phyloP scores from a whole-genome alignment of 179 eudicot genomes.

The Silene coronaria region DNA sequence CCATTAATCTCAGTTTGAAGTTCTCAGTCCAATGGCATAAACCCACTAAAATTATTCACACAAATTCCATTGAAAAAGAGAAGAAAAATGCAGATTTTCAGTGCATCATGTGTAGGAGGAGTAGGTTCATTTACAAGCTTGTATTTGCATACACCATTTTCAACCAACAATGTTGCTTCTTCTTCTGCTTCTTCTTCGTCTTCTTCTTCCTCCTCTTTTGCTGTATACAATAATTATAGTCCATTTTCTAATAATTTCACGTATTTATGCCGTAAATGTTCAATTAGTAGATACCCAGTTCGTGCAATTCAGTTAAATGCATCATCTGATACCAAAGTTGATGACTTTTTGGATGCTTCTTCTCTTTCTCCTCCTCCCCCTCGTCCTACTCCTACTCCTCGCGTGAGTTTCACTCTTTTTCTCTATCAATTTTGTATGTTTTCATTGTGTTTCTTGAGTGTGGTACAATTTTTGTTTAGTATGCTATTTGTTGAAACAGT shows the following conservation, averaged over 20 bases:
- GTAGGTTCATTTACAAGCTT: conserved; percentile 38
- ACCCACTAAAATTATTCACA: conserved; percentile 2
- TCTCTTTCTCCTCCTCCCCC: conserved; percentile 21
- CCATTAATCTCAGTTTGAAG: not conserved
- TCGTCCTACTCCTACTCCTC: conserved; percentile 27
- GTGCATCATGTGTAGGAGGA: conserved; percentile 36
- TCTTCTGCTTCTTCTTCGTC: conserved; percentile 16
- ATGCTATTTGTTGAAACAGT: not conserved
- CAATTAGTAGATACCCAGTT: conserved; percentile 25
- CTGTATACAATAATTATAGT: conserved; percentile 4
- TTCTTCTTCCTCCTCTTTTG: conserved; percentile 21
- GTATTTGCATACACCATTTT: conserved; percentile 33
- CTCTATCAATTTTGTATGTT: not conserved
- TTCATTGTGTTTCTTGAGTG: not conserved
- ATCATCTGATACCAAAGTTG: conserved; percentile 31
- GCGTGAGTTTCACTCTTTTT: conserved; percentile 44
- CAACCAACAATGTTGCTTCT: conserved; percentile 15
- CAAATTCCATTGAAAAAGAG: not conserved
- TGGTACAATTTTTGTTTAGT: not conserved
- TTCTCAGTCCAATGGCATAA: conserved; percentile 24
- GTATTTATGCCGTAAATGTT: conserved; percentile 15
- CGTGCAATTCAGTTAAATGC: conserved; percentile 24
- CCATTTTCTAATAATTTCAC: conserved; percentile 13
- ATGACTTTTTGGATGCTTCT: conserved; percentile 27
- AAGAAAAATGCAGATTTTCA: conserved; percentile 36